Evolutionary conservation across 2,329 filamentous ascomycete genomes (phyloP), one percentile per base, ranked within the genome.

Genomic region (Microascus cirrosus): DNA sequence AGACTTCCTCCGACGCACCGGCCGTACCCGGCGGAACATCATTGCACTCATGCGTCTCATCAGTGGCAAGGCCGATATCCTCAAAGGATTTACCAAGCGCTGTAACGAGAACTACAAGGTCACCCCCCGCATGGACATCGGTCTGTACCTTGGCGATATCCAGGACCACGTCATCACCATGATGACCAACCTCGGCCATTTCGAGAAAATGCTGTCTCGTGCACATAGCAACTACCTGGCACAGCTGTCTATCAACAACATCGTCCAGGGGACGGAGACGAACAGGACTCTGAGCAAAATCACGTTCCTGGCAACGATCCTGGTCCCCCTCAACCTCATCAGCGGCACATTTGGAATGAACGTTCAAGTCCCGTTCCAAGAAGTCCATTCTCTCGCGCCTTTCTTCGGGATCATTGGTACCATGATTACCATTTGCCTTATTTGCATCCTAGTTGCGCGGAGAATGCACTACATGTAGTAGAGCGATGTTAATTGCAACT

Each of bases 121-220:
- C 56, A 96, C 94, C 1, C 94, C 94, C 7, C 89, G 92, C 54
- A 94, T 94, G 75, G 94, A 99, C 68, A 96, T 99, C 63, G 94
- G 92, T 24, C 83, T 99, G 66, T 99, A 99, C 69, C 82, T 99
- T 39, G 90, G 90, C 67, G 94, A 99, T 73, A 96, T 99, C 62
- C 94, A 99, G 72, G 94, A 99, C 73, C 94, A 99, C 80, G 93
- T 99, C 57, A 90, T 99, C 60, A 99, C 94, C 53, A 97, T 97
- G 93, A 95, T 96, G 82, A 94, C 89, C 64, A 99, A 95, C 72
- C 73, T 99, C 65, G 85, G 85, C 1, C 94, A 99, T 70, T 96
- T 96, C 65, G 94, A 99, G 71, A 97, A 97, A 79, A 96, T 99
- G 81, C 81, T 99, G 55, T 92, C 88, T 32, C 87, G 94, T 24